A percentile compares a stretch with the other conserved stretches of the same genome.
These are phyloP conservation scores for Cetraspora pellucida DNA, from an alignment of 192 early-diverging fungal genomes.

Conservation along the genomic window DNA sequence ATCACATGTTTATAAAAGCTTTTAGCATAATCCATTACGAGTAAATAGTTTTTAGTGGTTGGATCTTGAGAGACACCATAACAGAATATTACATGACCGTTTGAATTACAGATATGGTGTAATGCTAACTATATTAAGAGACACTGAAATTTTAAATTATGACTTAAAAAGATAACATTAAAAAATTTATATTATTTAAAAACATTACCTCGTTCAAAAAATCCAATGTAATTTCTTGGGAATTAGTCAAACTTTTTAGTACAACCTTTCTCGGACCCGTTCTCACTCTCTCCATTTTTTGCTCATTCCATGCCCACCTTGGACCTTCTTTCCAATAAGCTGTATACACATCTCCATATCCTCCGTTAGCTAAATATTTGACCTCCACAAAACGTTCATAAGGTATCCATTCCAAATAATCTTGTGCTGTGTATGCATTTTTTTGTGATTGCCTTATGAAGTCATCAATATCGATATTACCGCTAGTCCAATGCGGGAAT, in stretches of 20 bases:
- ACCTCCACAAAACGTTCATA: background rate
- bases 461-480: slow-evolving; percentile 13
- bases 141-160: too few relatives aligned
- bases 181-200: background rate
- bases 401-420: slow-evolving; percentile 24
- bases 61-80: slow-evolving; percentile 26
- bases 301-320: slow-evolving; percentile 15
- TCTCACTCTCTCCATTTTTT: background rate
- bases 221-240: slow-evolving; percentile 15
- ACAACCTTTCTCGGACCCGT: slow-evolving; percentile 11
- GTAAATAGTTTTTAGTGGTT: slow-evolving; percentile 8
- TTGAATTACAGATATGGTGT: slow-evolving; percentile 4
- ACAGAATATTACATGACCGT: slow-evolving; percentile 4
- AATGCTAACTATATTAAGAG: background rate
- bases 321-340: slow-evolving; percentile 4
- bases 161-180: background rate
- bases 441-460: slow-evolving; percentile 9
- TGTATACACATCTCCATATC: background rate
- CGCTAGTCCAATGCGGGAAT: slow-evolving; percentile 20
- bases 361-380: background rate
- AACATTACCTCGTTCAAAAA: slow-evolving; percentile 21
- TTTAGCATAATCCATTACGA: slow-evolving; percentile 7
- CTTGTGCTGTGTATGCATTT: background rate
- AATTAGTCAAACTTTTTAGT: slow-evolving; percentile 3
- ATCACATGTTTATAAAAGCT: background rate